Evolutionary conservation across 164 flowering plant species (phyloP).

Genomic region (Berberis thunbergii): DNA sequence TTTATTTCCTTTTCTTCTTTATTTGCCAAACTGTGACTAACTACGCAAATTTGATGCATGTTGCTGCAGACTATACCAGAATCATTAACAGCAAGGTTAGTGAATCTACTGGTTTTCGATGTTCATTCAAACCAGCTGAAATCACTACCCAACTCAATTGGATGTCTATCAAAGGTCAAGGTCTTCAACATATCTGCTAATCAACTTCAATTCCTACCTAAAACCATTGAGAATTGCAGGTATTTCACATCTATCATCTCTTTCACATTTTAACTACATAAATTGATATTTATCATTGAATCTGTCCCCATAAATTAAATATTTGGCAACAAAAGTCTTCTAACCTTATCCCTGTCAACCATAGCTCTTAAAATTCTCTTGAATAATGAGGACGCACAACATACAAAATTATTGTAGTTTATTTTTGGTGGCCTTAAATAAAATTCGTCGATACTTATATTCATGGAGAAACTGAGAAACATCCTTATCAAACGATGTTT

Average conservation of each 20-base stretch:
- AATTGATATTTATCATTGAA: background rate
- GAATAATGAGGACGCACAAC: too few relatives aligned
- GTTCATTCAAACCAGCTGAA: slow-evolving; percentile 83
- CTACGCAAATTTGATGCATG: background rate
- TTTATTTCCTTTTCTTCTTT: too few relatives aligned
- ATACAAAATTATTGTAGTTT: too few relatives aligned
- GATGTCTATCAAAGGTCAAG: slow-evolving; percentile 83
- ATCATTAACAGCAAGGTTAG: slow-evolving; percentile 69
- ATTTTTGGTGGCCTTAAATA: too few relatives aligned
- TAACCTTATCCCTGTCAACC: too few relatives aligned
- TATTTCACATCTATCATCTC: slow-evolving; percentile 3
- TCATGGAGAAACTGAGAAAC: too few relatives aligned
- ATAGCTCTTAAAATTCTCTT: too few relatives aligned
- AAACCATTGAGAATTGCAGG: slow-evolving; percentile 85
- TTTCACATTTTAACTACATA: background rate
- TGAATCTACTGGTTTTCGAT: slow-evolving; percentile 61
- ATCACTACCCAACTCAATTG: slow-evolving; percentile 78
- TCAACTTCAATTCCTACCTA: slow-evolving; percentile 51
- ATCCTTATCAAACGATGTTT: too few relatives aligned
- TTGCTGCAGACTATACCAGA: slow-evolving; percentile 64
- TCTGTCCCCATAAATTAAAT: background rate
- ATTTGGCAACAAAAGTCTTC: background rate
- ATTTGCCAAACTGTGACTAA: too few relatives aligned
- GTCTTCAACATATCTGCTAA: slow-evolving; percentile 72
- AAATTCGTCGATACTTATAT: too few relatives aligned